phyloP scores from a whole-genome alignment of 129 eudicot species.

The Saposhnikovia divaricata region DNA sequence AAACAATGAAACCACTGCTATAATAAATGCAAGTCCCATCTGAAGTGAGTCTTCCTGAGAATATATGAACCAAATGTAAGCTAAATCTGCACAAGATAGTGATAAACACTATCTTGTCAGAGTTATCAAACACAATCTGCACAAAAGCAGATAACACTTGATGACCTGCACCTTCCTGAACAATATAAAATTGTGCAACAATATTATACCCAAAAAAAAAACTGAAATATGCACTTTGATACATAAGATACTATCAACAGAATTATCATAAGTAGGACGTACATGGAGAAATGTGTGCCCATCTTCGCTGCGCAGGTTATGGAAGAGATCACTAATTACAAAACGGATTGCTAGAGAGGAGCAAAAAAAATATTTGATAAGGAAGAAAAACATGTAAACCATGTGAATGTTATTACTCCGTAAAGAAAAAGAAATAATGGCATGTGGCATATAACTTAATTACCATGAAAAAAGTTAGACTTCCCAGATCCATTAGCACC shows the following conservation, averaged over 20 bases:
- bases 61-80: too few species aligned
- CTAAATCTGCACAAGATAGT: too few species aligned
- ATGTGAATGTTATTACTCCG: constrained; percentile 7
- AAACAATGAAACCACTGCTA: too few species aligned
- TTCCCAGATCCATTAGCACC: constrained; percentile 99
- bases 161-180: constrained; percentile 97
- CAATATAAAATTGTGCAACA: constrained; percentile 12
- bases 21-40: too few species aligned
- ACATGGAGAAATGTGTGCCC: constrained; percentile 92
- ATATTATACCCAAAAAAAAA: neutral
- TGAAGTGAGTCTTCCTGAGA: too few species aligned
- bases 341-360: constrained; percentile 73
- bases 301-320: constrained; percentile 88
- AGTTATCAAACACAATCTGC: constrained; percentile 93
- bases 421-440: neutral
- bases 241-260: constrained; percentile 1
- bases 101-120: too few species aligned
- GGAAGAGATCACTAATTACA: constrained; percentile 91
- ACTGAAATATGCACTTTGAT: constrained; percentile 4
- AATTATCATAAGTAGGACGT: constrained; percentile 21
- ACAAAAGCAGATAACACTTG: constrained; percentile 96
- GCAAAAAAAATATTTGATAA: neutral
- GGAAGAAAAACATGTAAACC: neutral
- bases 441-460: constrained; percentile 1
- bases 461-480: constrained; percentile 94